Percentiles rank a stretch among this genome's conserved stretches.
phyloP scores from a whole-genome alignment of 305 asterid species.

The Fraxinus paxiana region DNA sequence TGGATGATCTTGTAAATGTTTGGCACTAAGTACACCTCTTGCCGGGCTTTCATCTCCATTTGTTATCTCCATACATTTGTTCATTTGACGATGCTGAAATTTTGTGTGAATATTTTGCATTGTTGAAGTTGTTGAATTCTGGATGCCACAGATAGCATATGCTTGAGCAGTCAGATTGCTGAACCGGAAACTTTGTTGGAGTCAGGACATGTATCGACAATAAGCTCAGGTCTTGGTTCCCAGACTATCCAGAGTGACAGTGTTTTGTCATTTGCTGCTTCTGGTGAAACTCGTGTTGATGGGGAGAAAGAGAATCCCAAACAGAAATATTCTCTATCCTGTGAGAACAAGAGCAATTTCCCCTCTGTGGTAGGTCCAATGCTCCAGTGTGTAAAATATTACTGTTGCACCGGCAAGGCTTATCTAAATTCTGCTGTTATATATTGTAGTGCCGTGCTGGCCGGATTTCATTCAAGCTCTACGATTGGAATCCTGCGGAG shows the following conservation, averaged over 20 bases:
- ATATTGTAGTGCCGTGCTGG: constrained; percentile 72
- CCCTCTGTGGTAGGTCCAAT: constrained; percentile 58
- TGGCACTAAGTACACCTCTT: neutral
- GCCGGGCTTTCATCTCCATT: constrained; percentile 13
- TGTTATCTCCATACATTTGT: neutral
- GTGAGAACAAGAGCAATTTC: constrained; percentile 61
- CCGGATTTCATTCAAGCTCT: constrained; percentile 91
- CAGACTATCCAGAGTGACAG: constrained; percentile 56
- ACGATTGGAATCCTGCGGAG: constrained; percentile 95
- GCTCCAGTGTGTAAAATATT: neutral
- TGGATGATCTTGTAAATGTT: neutral
- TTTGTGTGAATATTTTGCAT: neutral
- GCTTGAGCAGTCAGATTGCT: constrained; percentile 40
- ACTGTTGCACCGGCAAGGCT: constrained; percentile 22
- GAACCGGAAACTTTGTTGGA: constrained; percentile 51
- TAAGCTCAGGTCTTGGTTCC: constrained; percentile 38
- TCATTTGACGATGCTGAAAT: neutral
- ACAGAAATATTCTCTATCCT: constrained; percentile 46
- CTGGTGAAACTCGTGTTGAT: constrained; percentile 42
- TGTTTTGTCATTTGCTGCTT: constrained; percentile 39
- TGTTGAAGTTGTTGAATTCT: constrained; percentile 1
- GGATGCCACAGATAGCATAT: constrained; percentile 46
- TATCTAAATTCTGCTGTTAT: constrained; percentile 18
- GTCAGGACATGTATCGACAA: constrained; percentile 47
- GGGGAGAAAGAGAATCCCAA: constrained; percentile 46